phyloP scores from a whole-genome alignment of 2,329 filamentous ascomycete species.

The Aspergillus candidus region DNA sequence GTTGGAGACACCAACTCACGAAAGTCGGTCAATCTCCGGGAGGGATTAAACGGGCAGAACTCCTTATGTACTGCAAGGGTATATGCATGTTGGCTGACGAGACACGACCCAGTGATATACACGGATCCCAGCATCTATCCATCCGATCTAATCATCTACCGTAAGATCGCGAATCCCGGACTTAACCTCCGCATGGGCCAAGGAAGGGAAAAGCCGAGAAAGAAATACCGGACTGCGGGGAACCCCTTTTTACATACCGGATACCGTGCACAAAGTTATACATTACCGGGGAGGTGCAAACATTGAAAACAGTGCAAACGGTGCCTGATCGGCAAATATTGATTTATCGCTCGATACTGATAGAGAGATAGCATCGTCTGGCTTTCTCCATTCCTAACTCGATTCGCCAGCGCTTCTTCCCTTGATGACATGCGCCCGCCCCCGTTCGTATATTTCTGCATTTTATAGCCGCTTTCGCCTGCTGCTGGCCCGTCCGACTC shows the following conservation, averaged over 20 bases:
- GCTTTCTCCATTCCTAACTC: background rate
- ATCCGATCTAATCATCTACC: no score
- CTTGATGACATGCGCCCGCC: constrained; percentile 10
- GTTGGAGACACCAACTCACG: background rate
- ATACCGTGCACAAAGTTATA: no score
- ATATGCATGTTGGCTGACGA: no score
- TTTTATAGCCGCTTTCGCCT: background rate
- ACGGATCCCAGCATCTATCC: no score
- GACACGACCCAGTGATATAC: no score
- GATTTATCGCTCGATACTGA: constrained; percentile 2
- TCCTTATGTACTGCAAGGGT: no score
- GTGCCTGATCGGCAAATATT: background rate
- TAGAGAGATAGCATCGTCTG: background rate
- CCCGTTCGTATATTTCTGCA: background rate
- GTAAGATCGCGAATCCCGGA: no score
- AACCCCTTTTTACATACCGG: no score
- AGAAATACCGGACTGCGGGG: no score
- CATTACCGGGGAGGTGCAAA: constrained; percentile 3
- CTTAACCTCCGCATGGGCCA: no score
- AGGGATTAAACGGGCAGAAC: no score
- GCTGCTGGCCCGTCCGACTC: background rate
- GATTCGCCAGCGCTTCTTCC: background rate
- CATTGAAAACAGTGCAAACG: constrained; percentile 12
- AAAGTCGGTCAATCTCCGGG: constrained; percentile 12
- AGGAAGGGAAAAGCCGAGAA: no score